These are phyloP conservation scores for Filosporella fistucella DNA, from an alignment of 495 filamentous ascomycete species.

Conservation along the genomic window DNA sequence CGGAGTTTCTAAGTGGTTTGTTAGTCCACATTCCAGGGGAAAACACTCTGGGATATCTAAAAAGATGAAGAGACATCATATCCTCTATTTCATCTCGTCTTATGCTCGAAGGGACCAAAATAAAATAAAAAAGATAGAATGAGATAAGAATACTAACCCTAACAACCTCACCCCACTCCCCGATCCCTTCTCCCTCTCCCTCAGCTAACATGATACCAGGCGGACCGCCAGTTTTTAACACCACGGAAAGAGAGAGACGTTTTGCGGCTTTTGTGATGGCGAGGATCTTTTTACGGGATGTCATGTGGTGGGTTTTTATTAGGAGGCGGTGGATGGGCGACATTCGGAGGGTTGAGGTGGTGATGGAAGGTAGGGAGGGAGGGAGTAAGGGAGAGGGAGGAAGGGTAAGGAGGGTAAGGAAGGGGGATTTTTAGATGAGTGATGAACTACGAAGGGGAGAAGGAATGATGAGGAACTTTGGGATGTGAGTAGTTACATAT, in stretches of 20 bases:
- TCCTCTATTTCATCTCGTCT: no score
- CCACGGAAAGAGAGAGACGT: slow-evolving; percentile 44
- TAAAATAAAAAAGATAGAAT: no score
- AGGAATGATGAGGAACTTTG: no score
- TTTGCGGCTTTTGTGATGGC: slow-evolving; percentile 52
- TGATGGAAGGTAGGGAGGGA: no score
- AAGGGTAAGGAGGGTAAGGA: no score
- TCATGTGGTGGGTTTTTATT: slow-evolving; percentile 67
- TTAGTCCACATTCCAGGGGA: slow-evolving; percentile 1
- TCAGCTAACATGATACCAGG: slow-evolving; percentile 67
- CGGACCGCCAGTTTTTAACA: slow-evolving; percentile 52
- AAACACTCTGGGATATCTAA: not conserved
- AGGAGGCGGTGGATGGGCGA: slow-evolving; percentile 42
- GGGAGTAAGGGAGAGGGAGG: no score
- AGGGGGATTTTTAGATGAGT: no score
- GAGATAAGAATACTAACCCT: slow-evolving; percentile 31
- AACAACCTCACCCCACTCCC: slow-evolving; percentile 53
- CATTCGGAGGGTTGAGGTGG: no score
- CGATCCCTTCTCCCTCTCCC: slow-evolving; percentile 39
- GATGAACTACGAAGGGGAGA: no score
- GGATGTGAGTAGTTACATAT: no score
- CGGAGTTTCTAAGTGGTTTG: slow-evolving; percentile 13
- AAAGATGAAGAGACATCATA: no score
- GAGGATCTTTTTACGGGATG: slow-evolving; percentile 62
- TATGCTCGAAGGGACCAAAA: no score